Evolutionary conservation across 2,329 filamentous ascomycete genomes (phyloP).

Genomic region (Coleophoma crateriformis): DNA sequence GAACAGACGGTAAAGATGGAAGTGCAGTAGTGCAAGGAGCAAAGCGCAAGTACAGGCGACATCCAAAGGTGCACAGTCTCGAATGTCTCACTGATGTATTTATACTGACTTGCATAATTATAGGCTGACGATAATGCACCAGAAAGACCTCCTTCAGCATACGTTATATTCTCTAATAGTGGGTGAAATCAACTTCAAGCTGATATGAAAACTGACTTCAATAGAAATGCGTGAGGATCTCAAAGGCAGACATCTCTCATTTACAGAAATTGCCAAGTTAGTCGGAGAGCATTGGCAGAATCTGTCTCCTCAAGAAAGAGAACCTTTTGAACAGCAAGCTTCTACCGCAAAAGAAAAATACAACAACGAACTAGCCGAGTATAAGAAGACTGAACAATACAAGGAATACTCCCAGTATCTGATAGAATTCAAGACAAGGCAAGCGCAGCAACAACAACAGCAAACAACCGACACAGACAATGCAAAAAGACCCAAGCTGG

Average conservation of each 20-base stretch:
- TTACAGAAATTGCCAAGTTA: conserved; percentile 78
- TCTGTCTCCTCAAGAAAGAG: conserved; percentile 59
- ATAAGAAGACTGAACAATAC: conserved; percentile 71
- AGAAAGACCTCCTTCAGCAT: conserved; percentile 74
- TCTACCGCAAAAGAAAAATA: conserved; percentile 72
- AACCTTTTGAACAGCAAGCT: conserved; percentile 67
- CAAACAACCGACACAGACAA: conserved; percentile 15
- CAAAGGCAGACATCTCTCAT: conserved; percentile 70
- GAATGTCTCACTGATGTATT: conserved; percentile 4
- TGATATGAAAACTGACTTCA: not conserved
- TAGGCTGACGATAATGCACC: conserved; percentile 75
- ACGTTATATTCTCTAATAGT: conserved; percentile 84
- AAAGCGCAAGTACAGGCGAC: conserved; percentile 72
- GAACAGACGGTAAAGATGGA: conserved; percentile 37
- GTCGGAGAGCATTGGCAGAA: conserved; percentile 81
- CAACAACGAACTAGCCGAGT: conserved; percentile 64
- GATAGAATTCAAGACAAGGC: conserved; percentile 71
- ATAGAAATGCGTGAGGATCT: conserved; percentile 71
- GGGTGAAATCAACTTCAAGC: conserved; percentile 28
- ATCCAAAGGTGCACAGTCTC: conserved; percentile 54
- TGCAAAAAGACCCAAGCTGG: conserved; percentile 25
- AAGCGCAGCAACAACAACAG: conserved; percentile 49
- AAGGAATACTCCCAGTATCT: conserved; percentile 67
- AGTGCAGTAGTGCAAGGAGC: conserved; percentile 33
- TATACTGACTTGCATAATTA: not conserved